Base-by-base conservation (phyloP, 148 eudicot genomes). In the Rhododendron ferrugineum region DNA sequence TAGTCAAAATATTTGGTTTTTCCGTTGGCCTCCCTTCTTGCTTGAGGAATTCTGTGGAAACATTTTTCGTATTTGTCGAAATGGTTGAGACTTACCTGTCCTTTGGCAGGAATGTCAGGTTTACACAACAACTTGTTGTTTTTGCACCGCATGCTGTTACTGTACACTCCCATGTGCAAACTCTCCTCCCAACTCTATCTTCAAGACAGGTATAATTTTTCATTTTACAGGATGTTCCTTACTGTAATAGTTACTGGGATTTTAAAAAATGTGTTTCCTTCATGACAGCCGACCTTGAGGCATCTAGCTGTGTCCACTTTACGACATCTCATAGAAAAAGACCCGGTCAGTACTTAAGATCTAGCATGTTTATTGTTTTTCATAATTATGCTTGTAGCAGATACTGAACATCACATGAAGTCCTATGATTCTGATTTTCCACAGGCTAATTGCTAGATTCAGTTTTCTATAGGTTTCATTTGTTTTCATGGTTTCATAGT, bases 141-240 rank as follows among this genome's bases (percentile, higher is more conserved):
- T 97, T 95, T 92, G 99, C 99, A 32, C 98, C 99, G 10, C 98
- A 93, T 88, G 99, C 99, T 87, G 94, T 94, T 89, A 89, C 95
- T 62, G 98, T 95, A 83, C 99, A 95, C 92, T 92, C 90, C 58
- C 98, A 97, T 87, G 95, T 97, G 87, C 93, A 92, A 87, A 97
- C 93, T 90, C 95, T 97, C 86, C 93, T 97, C 86, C 95, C 96
- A 77, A 97, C 98, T 90, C 87, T 97, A 26, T 97, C 94, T 85
- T 95, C 99, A 34, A 94, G 95, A 97, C 99, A 97, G 98, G 99
- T 97, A 88, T 79, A 82, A 18, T 56, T 80, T 32, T 20, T 20
- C 56, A 44, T 18, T 36, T 58, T 20, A 22, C 13, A 16, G 11
- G 44, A 50, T 30, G 46, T 74, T 73, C 79, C 42, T 50, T 15